phyloP scores from a whole-genome alignment of 495 filamentous ascomycete species.

The Halenospora varia region DNA sequence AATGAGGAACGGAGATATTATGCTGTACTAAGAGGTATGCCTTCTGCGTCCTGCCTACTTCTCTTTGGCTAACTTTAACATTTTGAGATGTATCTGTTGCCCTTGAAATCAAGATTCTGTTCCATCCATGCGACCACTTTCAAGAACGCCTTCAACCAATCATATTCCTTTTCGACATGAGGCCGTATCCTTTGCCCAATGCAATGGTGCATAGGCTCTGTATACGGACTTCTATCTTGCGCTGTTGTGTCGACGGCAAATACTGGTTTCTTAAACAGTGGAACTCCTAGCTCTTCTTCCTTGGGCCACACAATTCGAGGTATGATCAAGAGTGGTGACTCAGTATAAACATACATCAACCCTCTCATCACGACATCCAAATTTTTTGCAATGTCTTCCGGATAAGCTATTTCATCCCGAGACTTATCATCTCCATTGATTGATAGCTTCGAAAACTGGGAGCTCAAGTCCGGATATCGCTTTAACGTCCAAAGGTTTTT shows the following conservation, averaged over 20 bases:
- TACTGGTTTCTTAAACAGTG: neutral
- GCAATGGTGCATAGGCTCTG: conserved; percentile 10
- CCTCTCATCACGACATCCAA: conserved; percentile 7
- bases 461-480: too few relatives aligned
- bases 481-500: neutral
- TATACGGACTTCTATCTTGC: neutral
- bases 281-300: neutral
- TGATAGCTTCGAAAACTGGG: neutral
- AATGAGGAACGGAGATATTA: too few relatives aligned
- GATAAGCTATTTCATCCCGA: neutral
- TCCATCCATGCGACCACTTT: conserved; percentile 18
- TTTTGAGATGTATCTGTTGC: too few relatives aligned
- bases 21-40: too few relatives aligned
- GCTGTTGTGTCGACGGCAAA: neutral
- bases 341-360: conserved; percentile 11
- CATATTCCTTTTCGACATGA: conserved; percentile 11
- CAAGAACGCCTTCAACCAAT: conserved; percentile 15
- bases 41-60: too few relatives aligned
- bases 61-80: too few relatives aligned
- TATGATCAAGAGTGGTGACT: conserved; percentile 1
- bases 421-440: neutral
- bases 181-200: neutral
- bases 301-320: conserved; percentile 9
- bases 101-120: conserved; percentile 2
- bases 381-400: neutral